These are phyloP conservation scores for Hansenula lynferdii DNA, from an alignment of 1,139 yeast genomes.

Conservation along the genomic window DNA sequence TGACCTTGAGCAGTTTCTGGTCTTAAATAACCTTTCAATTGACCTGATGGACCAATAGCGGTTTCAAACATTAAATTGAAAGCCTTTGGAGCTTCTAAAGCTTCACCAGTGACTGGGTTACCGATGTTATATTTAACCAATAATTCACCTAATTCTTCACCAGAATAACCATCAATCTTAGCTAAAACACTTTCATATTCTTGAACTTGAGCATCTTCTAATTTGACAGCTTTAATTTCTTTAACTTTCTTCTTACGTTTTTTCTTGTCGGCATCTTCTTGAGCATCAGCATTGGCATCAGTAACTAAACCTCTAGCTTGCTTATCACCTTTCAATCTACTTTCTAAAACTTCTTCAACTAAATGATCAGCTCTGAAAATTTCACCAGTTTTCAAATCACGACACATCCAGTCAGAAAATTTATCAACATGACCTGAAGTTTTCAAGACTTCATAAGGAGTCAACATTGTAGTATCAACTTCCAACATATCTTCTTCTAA, in stretches of 20 bases:
- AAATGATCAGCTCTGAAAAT: slow-evolving; percentile 98
- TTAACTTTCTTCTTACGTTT: slow-evolving; percentile 96
- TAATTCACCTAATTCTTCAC: slow-evolving; percentile 85
- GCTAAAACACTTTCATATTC: slow-evolving; percentile 89
- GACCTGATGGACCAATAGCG: slow-evolving; percentile 98
- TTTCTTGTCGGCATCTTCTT: slow-evolving; percentile 64
- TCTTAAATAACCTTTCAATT: slow-evolving; percentile 88
- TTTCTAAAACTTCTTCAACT: slow-evolving; percentile 95
- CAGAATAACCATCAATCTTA: slow-evolving; percentile 92
- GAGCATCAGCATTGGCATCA: slow-evolving; percentile 56
- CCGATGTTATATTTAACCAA: slow-evolving; percentile 76
- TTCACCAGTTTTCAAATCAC: slow-evolving; percentile 93
- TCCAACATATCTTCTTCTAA: slow-evolving; percentile 98
- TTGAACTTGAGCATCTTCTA: slow-evolving; percentile 70
- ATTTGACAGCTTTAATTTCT: slow-evolving; percentile 84
- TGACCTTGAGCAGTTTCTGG: slow-evolving; percentile 99
- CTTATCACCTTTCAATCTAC: slow-evolving; percentile 93
- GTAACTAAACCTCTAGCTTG: slow-evolving; percentile 83
- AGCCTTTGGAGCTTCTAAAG: slow-evolving; percentile 85
- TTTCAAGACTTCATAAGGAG: slow-evolving; percentile 95
- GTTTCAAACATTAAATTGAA: slow-evolving; percentile 99
- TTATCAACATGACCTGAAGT: slow-evolving; percentile 99
- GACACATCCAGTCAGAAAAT: slow-evolving; percentile 99
- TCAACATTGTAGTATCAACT: slow-evolving; percentile 96
- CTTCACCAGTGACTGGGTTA: slow-evolving; percentile 87